phyloP scores from a whole-genome alignment of 1,139 yeast species.

The Taphrina flavorubra region DNA sequence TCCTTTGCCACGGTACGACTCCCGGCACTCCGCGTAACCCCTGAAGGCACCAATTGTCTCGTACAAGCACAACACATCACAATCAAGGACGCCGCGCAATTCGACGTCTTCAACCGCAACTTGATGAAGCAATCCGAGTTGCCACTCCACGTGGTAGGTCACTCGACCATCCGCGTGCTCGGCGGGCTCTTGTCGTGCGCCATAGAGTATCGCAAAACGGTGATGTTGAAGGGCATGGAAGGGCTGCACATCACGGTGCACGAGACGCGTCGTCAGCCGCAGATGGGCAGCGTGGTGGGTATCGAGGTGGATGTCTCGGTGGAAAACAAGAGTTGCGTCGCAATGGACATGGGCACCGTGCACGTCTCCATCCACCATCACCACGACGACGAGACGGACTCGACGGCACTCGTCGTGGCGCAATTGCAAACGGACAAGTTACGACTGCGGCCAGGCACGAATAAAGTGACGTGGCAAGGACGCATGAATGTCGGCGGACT shows the following conservation, averaged over 20 bases:
- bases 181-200: slow-evolving; percentile 10
- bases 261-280: neutral
- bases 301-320: slow-evolving; percentile 27
- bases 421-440: neutral
- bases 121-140: slow-evolving; percentile 23
- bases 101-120: slow-evolving; percentile 15
- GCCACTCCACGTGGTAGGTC: slow-evolving; percentile 7
- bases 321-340: slow-evolving; percentile 16
- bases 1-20: slow-evolving; percentile 7
- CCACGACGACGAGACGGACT: too few species aligned
- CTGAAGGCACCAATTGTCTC: neutral
- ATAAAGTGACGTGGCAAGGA: slow-evolving; percentile 15
- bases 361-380: slow-evolving; percentile 11
- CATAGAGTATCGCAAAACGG: slow-evolving; percentile 11
- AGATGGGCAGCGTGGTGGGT: neutral
- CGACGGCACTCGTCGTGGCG: neutral
- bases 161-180: slow-evolving; percentile 6
- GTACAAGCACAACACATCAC: neutral
- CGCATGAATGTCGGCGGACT: slow-evolving; percentile 10
- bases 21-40: neutral
- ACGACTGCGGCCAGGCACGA: neutral
- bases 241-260: slow-evolving; percentile 12
- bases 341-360: slow-evolving; percentile 17
- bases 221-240: slow-evolving; percentile 23
- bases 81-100: neutral